These are phyloP conservation scores for Paramecium pentaurelia DNA, from an alignment of 73 alveolate species.

Conservation along the genomic window DNA sequence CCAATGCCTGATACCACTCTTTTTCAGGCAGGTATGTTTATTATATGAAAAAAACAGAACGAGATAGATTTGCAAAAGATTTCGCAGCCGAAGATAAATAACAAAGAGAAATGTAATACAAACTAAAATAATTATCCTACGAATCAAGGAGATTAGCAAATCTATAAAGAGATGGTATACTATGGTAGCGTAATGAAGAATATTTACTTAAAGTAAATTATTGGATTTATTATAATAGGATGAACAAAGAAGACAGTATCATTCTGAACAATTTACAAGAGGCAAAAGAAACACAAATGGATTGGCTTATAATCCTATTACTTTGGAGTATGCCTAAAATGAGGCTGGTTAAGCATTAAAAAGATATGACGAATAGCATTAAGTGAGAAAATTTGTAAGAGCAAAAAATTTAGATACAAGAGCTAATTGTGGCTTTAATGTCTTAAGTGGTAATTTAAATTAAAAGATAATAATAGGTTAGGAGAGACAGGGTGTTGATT, in stretches of 20 bases:
- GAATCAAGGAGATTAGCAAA: conserved; percentile 69
- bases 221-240: conserved; percentile 68
- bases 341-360: conserved; percentile 85
- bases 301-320: conserved; percentile 92
- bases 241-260: conserved; percentile 74
- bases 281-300: conserved; percentile 90
- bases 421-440: conserved; percentile 91
- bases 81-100: conserved; percentile 84
- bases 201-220: conserved; percentile 79
- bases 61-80: conserved; percentile 87
- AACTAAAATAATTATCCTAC: conserved; percentile 66
- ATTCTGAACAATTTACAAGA: conserved; percentile 75
- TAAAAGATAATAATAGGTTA: neutral
- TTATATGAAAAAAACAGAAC: conserved; percentile 62
- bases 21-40: conserved; percentile 48
- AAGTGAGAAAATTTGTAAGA: conserved; percentile 90
- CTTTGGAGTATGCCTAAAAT: conserved; percentile 89
- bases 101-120: conserved; percentile 74
- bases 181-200: conserved; percentile 96
- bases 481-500: neutral
- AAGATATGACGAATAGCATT: conserved; percentile 87
- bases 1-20: conserved; percentile 53
- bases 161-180: conserved; percentile 83
- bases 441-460: conserved; percentile 77
- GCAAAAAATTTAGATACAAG: conserved; percentile 89